Evolutionary conservation across 2,329 filamentous ascomycete species (phyloP).

Genomic region (Trichoderma koningiopsis): DNA sequence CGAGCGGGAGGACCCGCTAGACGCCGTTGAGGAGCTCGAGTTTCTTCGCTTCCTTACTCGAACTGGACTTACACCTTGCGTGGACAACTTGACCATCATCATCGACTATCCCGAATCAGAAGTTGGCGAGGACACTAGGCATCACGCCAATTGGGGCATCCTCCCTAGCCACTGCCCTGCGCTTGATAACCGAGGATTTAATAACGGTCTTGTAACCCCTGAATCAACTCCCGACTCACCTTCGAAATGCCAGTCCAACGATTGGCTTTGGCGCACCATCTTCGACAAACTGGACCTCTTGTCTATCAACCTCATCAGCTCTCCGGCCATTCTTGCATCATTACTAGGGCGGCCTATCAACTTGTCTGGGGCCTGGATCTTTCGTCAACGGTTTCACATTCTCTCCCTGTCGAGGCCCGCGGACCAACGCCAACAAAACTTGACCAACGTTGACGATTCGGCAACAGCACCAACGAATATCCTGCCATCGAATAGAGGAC

Average conservation of each 20-base stretch:
- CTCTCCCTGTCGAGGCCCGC: conserved; percentile 49
- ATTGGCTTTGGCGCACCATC: conserved; percentile 58
- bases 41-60: conserved; percentile 44
- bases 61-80: conserved; percentile 43
- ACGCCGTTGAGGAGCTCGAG: conserved; percentile 37
- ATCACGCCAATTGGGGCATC: conserved; percentile 36
- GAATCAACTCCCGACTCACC: neutral
- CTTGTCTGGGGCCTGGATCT: conserved; percentile 63
- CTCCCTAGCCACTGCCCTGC: conserved; percentile 37
- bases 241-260: conserved; percentile 32
- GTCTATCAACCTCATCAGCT: conserved; percentile 60
- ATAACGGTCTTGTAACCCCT: neutral
- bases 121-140: conserved; percentile 34
- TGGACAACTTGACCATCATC: conserved; percentile 46
- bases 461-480: neutral
- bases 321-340: conserved; percentile 63
- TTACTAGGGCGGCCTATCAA: conserved; percentile 61
- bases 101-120: conserved; percentile 37
- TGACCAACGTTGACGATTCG: neutral
- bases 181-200: conserved; percentile 31
- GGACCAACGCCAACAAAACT: neutral
- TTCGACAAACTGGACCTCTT: conserved; percentile 56
- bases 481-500: too few species aligned
- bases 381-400: conserved; percentile 64
- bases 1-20: conserved; percentile 27